Conservation (phyloP, 2,329 filamentous ascomycete species). For the Cryphonectria carpinicola region DNA sequence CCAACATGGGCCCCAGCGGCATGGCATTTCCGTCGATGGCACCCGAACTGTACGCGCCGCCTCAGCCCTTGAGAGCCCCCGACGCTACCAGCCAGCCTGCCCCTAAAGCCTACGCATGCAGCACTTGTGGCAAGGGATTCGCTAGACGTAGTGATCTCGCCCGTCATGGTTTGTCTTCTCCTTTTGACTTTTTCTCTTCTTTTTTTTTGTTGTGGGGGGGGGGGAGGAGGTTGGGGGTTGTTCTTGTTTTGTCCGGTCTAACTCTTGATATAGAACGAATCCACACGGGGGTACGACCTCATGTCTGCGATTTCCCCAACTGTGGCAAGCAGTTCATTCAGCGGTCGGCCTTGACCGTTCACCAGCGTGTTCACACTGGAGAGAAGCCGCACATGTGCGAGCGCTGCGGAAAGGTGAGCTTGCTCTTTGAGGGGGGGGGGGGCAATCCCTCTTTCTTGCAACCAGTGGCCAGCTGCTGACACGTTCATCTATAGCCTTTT, state of each 20-base stretch:
- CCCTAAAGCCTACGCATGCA: conserved; percentile 81
- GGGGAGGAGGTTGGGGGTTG: not conserved
- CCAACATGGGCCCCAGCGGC: conserved; percentile 40
- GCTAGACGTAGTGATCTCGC: conserved; percentile 92
- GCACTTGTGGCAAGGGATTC: conserved; percentile 88
- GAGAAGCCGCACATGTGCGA: conserved; percentile 99
- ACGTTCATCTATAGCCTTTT: conserved; percentile 70
- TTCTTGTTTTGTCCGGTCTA: conserved; percentile 30
- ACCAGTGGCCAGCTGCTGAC: conserved; percentile 23
- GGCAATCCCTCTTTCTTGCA: not conserved
- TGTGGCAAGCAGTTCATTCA: conserved; percentile 99
- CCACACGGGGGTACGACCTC: conserved; percentile 86
- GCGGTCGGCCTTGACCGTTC: conserved; percentile 91
- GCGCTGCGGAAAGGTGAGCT: conserved; percentile 85
- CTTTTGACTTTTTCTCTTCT: not conserved
- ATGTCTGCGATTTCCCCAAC: conserved; percentile 85
- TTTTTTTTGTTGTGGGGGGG: no score
- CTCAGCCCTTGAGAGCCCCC: conserved; percentile 40
- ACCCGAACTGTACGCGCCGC: conserved; percentile 44
- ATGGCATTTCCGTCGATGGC: conserved; percentile 39
- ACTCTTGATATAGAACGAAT: conserved; percentile 74
- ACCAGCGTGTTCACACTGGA: conserved; percentile 92
- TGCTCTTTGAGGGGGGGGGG: not conserved
- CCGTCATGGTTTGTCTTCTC: conserved; percentile 67
- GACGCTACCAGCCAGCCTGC: conserved; percentile 41